Conservation (phyloP, 305 asterid genomes). For the Plantago lanceolata region DNA sequence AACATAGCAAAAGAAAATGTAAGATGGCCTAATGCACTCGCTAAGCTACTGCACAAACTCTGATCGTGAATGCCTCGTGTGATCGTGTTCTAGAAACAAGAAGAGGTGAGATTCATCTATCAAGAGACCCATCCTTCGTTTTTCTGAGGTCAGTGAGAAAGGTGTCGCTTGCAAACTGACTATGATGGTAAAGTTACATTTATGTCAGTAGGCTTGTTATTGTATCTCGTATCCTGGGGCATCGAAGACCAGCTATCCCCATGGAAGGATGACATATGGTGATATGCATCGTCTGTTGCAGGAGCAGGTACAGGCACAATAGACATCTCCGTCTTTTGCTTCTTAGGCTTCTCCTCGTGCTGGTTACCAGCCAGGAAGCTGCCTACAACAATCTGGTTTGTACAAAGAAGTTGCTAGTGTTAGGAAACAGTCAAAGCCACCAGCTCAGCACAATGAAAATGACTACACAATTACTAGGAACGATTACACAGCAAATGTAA, state of each 20-base stretch:
- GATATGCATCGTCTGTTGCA: slow-evolving; percentile 42
- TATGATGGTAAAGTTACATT: slow-evolving; percentile 46
- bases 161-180: slow-evolving; percentile 11
- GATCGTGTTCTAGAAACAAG: not conserved
- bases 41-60: slow-evolving; percentile 17
- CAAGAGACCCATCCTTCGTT: not conserved
- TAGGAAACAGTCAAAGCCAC: not conserved
- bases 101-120: not conserved
- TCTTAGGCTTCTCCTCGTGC: slow-evolving; percentile 56
- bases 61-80: not conserved
- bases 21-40: slow-evolving; percentile 14
- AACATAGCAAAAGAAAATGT: not conserved
- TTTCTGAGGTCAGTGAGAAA: slow-evolving; percentile 21
- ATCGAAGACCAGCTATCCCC: slow-evolving; percentile 60
- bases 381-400: slow-evolving; percentile 62
- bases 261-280: slow-evolving; percentile 38
- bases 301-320: slow-evolving; percentile 40
- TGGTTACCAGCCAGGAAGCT: slow-evolving; percentile 73
- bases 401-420: not conserved
- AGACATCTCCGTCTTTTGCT: slow-evolving; percentile 40
- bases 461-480: too few species aligned
- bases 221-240: slow-evolving; percentile 38
- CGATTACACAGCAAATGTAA: too few species aligned
- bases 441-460: not conserved
- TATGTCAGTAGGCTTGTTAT: slow-evolving; percentile 45